Evolutionary conservation across 208 protist species (phyloP), one percentile per base, ranked within the genome.

Genomic region (Endotrypanum monterogeii): DNA sequence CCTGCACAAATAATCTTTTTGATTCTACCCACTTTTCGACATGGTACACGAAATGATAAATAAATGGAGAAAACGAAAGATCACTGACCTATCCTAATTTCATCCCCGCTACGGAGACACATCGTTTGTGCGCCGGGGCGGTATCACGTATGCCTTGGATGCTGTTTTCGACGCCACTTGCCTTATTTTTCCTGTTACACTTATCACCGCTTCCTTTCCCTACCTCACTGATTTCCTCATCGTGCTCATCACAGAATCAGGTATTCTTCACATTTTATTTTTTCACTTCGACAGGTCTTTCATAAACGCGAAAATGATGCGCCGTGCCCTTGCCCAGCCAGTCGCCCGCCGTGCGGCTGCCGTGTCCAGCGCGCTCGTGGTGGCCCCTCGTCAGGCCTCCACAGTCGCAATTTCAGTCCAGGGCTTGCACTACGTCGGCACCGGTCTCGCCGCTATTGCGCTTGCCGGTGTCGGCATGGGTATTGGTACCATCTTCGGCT

Each of bases 341-440:
- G 76, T 74, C 48, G 77, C 80, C 61, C 87, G 88, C 73, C 84
- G 83, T 70, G 86, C 77, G 52, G 73, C 80, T 52, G 79, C 82
- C 71, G 69, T 81, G 46, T 71, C 76, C 35, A 76, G 76, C 57
- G 82, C 86, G 60, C 70, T 85, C 46, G 73, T 83, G 39, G 83
- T 91, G 30, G 60, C 70, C 69, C 67, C 86, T 50, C 92, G 92
- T 79, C 65, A 82, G 66, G 90, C 89, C 57, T 95, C 93, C 69
- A 95, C 93, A 39, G 90, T 97, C 37, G 87, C 91, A 67, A 93
- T 97, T 73, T 95, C 93, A 50, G 87, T 97, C 25, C 91, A 96
- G 83, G 93, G 93, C 37, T 82, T 97, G 50, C 91, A 97, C 82
- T 97, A 96, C 87, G 93, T 97, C 50, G 93, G 93, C 83, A 96